Evolutionary conservation across 1,139 yeast genomes (phyloP).

Genomic region (Pichia sp.): DNA sequence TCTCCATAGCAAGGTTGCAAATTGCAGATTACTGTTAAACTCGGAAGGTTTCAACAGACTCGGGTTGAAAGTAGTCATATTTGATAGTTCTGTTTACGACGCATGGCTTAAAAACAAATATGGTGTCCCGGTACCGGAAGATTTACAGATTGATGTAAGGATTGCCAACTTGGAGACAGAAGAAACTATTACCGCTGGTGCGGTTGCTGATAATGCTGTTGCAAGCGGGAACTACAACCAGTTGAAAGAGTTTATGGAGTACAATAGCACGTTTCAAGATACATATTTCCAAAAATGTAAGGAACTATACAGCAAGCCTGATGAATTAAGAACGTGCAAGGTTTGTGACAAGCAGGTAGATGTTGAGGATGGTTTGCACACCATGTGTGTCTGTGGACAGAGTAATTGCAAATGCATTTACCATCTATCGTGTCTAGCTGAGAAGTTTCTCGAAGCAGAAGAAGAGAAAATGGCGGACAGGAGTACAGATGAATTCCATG

Average conservation of each 20-base stretch:
- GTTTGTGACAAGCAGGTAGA: slow-evolving; percentile 22
- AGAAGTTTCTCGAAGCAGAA: slow-evolving; percentile 20
- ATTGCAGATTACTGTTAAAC: slow-evolving; percentile 43
- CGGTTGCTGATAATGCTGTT: slow-evolving; percentile 4
- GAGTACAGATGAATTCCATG: slow-evolving; percentile 3
- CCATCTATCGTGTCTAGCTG: slow-evolving; percentile 45
- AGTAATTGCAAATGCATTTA: slow-evolving; percentile 34
- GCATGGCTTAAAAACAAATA: slow-evolving; percentile 21
- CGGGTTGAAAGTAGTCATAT: slow-evolving; percentile 31
- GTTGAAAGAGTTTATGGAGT: slow-evolving; percentile 21
- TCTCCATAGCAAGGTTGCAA: slow-evolving; percentile 49
- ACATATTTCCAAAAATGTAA: slow-evolving; percentile 17
- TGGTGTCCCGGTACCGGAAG: slow-evolving; percentile 22
- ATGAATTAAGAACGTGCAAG: slow-evolving; percentile 14
- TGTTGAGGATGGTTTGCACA: slow-evolving; percentile 17
- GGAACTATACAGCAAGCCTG: background rate
- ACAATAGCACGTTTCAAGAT: slow-evolving; percentile 12
- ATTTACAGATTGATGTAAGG: slow-evolving; percentile 17
- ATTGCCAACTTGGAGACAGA: slow-evolving; percentile 1
- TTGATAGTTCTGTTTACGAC: slow-evolving; percentile 18
- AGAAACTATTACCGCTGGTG: background rate
- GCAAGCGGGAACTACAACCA: slow-evolving; percentile 32
- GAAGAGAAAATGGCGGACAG: slow-evolving; percentile 6
- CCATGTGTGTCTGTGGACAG: slow-evolving; percentile 37
- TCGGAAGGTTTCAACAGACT: slow-evolving; percentile 40